Percentiles rank a stretch among this genome's conserved stretches.
Conservation (phyloP, 345 rosid genomes). For the Lenwebbia sp. region DNA sequence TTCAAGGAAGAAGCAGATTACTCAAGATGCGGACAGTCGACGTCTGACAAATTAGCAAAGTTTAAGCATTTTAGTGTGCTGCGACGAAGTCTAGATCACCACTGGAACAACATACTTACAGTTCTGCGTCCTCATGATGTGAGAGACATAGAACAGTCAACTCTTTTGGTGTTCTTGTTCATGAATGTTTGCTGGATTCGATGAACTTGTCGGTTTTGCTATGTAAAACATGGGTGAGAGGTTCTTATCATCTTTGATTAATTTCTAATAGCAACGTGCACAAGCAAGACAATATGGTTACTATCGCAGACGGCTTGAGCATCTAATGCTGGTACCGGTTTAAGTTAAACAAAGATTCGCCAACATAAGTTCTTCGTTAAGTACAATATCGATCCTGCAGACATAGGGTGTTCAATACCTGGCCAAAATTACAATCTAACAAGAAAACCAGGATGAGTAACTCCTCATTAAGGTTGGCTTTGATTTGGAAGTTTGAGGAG, state of each 20-base stretch:
- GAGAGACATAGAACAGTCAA: background rate
- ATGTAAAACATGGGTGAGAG: background rate
- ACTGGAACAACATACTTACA: background rate
- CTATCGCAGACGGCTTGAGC: background rate
- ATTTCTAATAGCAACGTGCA: background rate
- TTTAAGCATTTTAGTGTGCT: background rate
- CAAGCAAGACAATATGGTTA: background rate
- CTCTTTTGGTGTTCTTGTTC: background rate
- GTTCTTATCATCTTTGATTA: background rate
- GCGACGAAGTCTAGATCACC: background rate
- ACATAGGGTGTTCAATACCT: background rate
- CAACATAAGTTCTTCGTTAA: background rate
- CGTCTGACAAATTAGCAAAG: background rate
- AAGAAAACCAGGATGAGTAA: background rate
- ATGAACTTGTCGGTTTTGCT: background rate
- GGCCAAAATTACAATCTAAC: background rate
- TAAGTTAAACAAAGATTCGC: background rate
- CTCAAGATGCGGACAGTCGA: background rate
- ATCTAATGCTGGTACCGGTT: background rate
- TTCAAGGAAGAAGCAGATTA: background rate
- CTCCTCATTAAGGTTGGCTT: background rate
- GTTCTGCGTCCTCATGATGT: background rate
- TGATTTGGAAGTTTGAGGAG: background rate
- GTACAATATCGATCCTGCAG: background rate
- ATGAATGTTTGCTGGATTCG: background rate